Base-by-base conservation (phyloP, 495 filamentous ascomycete genomes). In the Rostrohypoxylon terebratum region DNA sequence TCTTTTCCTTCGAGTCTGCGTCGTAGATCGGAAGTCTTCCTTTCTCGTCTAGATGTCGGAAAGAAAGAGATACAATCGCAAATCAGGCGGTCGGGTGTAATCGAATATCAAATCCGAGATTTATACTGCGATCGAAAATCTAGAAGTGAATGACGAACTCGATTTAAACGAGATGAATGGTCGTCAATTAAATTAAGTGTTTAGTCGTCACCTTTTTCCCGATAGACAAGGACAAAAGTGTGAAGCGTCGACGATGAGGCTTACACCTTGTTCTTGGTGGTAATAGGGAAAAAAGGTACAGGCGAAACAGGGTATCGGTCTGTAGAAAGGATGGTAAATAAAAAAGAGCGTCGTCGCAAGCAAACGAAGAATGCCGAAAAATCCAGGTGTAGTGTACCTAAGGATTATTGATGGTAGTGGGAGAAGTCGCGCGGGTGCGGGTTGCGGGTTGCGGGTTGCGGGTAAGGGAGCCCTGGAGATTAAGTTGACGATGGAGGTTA, bases 71-170 rank as follows among this genome's bases (percentile, higher is more conserved):
- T 42, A 31, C 25, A 72, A 72, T 66, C 62, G 63, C 75, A 68
- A 54, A 53, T 53, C 44, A 62, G 34, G 59, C 16, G 65, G 28
- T 51, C 36, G 42, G 63, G 53, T 20, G 42, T 7, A 76, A 57
- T 71, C 81, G 82, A 82, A 84, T 86, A 66, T 85, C 85, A 80
- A 84, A 85, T 82, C 77, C 81, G 79, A 75, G 54, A 18, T 61
- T 34, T 58, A 57, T 48, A 62, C 47, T 67, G 58, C 47, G 60
- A 59, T 68, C 66, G 78, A 68, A 68, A 66, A 55, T 61, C 47
- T 53, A 68, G 74, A 76, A 73, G 59, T 60, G 68, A 74, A 68
- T 68, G 72, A 74, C 67, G 65, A 64, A 53, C 59, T 64, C 63
- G 59, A 20, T 59, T 8, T 54, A 25, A 36, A 11, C 67, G 63